Conservation (phyloP, 164 flowering plant species). For the Stephania cephalantha region DNA sequence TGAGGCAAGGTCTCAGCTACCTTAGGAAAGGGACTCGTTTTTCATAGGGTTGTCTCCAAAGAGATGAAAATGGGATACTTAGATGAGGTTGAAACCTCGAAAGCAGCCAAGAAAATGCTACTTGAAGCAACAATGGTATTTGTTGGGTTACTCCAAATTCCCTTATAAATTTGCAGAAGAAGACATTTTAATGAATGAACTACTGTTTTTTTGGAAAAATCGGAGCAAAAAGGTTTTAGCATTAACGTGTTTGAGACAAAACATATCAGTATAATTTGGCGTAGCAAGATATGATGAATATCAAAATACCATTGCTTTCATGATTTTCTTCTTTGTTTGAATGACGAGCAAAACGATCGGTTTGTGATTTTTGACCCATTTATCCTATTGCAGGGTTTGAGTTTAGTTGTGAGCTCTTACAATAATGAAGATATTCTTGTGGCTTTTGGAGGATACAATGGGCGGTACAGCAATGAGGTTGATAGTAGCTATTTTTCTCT, state of each 20-base stretch:
- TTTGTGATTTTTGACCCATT: slow-evolving; percentile 8
- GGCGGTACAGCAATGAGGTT: slow-evolving; percentile 96
- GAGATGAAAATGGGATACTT: neutral
- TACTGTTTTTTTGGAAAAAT: too few relatives aligned
- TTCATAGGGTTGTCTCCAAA: too few relatives aligned
- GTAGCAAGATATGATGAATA: neutral
- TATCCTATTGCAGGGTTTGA: slow-evolving; percentile 66
- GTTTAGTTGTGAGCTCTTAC: slow-evolving; percentile 78
- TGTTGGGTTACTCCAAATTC: neutral
- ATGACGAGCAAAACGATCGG: neutral
- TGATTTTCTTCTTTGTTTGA: neutral
- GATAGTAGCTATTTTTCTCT: slow-evolving; percentile 6
- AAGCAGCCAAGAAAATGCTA: neutral
- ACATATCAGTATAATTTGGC: neutral
- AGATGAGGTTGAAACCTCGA: neutral
- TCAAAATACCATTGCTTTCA: neutral
- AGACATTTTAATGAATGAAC: too few relatives aligned
- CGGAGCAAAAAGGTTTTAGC: too few relatives aligned
- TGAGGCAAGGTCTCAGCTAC: neutral
- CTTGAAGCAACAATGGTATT: neutral
- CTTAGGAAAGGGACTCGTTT: neutral
- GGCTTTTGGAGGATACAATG: slow-evolving; percentile 98
- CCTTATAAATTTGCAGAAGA: too few relatives aligned
- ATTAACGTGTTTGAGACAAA: too few relatives aligned
- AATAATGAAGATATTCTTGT: slow-evolving; percentile 83